Base-by-base conservation (phyloP, 441 rosid species). In the Breynia disticha region DNA sequence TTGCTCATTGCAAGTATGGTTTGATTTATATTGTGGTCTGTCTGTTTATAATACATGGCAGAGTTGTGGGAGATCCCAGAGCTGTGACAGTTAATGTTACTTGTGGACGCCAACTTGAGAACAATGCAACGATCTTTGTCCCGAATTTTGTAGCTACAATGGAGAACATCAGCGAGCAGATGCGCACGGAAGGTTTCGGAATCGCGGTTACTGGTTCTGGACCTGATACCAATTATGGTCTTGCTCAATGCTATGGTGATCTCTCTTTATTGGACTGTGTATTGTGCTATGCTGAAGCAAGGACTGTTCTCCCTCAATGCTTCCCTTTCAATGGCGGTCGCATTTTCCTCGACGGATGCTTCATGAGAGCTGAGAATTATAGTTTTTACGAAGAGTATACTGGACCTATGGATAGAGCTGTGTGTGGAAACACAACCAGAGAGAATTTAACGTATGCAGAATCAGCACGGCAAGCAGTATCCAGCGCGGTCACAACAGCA, bases 181-280 rank as follows among this genome's bases (percentile, higher is more conserved):
- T 88, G 37, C 83, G 86, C 20, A 46, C 58, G 0, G 16, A 61
- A 0, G 97, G 91, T 22, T 91, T 67, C 6, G 95, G 96, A 54
- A 46, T 11, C 13, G 85, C 95, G 0, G 59, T 61, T 28, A 66
- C 83, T 7, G 98, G 98, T 59, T 60, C 90, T 2, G 98, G 95
- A 57, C 83, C 76, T 0, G 87, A 88, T 12, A 57, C 45, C 19
- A 84, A 73, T 79, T 82, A 79, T 54, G 98, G 86, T 57, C 82
- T 91, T 2, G 84, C 91, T 0, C 97, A 88, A 67, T 91, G 98
- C 62, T 82, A 91, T 11, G 91, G 98, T 1, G 98, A 91, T 57
- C 90, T 91, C 47, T 68, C 94, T 44, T 56, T 69, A 52, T 74
- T 78, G 20, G 98, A 91, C 60, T 91, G 98, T 59, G 87, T 77